Conservation (phyloP, 441 rosid genomes). For the Corymbia calophylla region DNA sequence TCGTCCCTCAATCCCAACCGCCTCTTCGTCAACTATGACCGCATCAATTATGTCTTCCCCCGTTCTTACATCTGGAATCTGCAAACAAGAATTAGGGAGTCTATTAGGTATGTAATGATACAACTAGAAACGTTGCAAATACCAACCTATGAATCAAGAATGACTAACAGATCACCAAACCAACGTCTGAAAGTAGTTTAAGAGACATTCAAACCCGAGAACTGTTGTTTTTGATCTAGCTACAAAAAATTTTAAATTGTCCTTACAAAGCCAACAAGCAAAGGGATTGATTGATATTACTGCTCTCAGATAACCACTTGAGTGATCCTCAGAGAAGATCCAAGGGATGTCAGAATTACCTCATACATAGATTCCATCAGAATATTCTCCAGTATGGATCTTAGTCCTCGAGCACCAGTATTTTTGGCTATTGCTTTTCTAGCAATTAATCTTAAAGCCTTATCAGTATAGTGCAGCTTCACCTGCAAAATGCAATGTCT, state of each 20-base stretch:
- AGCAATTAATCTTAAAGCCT: slow-evolving; percentile 76
- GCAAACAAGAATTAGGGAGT: slow-evolving; percentile 1
- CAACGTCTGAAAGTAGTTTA: not conserved
- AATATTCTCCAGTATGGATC: slow-evolving; percentile 77
- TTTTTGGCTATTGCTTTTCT: slow-evolving; percentile 79
- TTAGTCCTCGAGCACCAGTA: slow-evolving; percentile 91
- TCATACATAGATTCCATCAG: slow-evolving; percentile 98
- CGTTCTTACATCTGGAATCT: slow-evolving; percentile 82
- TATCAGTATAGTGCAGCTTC: slow-evolving; percentile 72
- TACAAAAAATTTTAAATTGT: not conserved
- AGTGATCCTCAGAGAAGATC: not conserved
- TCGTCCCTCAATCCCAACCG: slow-evolving; percentile 50
- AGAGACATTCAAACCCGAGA: not conserved
- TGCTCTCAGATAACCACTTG: not conserved
- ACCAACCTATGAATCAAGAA: not conserved
- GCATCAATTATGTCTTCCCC: slow-evolving; percentile 77
- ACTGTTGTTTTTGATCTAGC: not conserved
- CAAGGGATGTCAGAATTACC: slow-evolving; percentile 29
- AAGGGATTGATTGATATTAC: not conserved
- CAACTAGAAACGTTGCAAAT: not conserved
- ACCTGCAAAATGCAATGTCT: slow-evolving; percentile 36
- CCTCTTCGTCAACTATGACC: slow-evolving; percentile 78
- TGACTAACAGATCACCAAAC: not conserved
- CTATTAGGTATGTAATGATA: not conserved
- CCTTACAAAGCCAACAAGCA: not conserved